phyloP scores from a whole-genome alignment of 2,329 filamentous ascomycete species.

The Colletotrichum chrysophilum region DNA sequence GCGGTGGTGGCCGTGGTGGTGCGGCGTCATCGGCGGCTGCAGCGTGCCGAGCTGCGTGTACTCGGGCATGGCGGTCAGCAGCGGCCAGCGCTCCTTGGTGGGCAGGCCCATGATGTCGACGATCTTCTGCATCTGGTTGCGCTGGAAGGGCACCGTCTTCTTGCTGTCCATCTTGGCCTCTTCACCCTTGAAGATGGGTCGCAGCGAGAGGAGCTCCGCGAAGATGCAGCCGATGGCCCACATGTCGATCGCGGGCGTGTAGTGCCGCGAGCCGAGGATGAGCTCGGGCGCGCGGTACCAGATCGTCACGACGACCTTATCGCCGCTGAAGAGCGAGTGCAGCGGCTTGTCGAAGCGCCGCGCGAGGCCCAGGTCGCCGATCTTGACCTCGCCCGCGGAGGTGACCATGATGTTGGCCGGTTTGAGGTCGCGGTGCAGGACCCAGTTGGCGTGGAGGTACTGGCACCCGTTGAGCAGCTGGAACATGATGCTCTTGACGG shows the following conservation, averaged over 20 bases:
- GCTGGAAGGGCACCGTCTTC: conserved; percentile 95
- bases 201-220: conserved; percentile 85
- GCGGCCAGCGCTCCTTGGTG: conserved; percentile 86
- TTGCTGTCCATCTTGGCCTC: conserved; percentile 99
- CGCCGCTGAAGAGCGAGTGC: conserved; percentile 88
- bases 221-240: conserved; percentile 99
- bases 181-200: conserved; percentile 97
- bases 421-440: conserved; percentile 94
- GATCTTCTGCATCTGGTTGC: conserved; percentile 99
- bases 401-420: conserved; percentile 99
- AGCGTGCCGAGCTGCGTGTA: conserved; percentile 72
- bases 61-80: conserved; percentile 86
- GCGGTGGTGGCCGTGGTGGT: conserved; percentile 44
- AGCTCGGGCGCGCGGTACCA: conserved; percentile 98
- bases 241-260: conserved; percentile 95
- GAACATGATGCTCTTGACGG: conserved; percentile 93
- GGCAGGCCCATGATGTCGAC: conserved; percentile 95
- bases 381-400: conserved; percentile 86
- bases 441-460: conserved; percentile 96
- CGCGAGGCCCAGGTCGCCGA: conserved; percentile 91
- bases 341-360: conserved; percentile 93
- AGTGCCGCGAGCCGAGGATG: conserved; percentile 90
- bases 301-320: conserved; percentile 98
- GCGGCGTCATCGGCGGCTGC: conserved; percentile 51
- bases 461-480: conserved; percentile 94